Percentiles rank a stretch among this genome's conserved stretches.
phyloP scores from a whole-genome alignment of 441 rosid genomes.

The Dalechampia spathulata region DNA sequence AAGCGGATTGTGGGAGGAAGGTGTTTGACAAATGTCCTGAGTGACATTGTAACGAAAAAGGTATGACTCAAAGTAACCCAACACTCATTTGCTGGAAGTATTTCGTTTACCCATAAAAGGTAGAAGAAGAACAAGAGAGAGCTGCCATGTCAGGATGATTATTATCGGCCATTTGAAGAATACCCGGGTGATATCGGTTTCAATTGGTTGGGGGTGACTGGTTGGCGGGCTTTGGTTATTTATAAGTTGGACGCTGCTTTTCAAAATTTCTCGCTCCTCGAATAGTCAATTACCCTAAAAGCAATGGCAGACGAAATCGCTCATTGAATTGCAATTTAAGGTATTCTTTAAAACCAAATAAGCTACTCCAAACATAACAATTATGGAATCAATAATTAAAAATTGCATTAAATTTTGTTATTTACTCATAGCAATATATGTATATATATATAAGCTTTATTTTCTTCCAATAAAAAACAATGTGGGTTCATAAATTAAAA shows the following conservation, averaged over 20 bases:
- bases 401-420: too few species aligned
- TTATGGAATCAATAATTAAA: too few species aligned
- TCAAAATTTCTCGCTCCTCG: background rate
- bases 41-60: constrained; percentile 18
- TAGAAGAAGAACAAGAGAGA: background rate
- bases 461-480: too few species aligned
- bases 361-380: too few species aligned
- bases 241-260: background rate
- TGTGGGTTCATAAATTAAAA: too few species aligned
- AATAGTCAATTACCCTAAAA: background rate
- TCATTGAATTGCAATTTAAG: too few species aligned
- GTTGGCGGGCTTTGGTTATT: background rate
- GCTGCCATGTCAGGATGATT: background rate
- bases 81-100: background rate
- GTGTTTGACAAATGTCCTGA: constrained; percentile 40
- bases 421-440: too few species aligned
- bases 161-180: background rate
- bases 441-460: too few species aligned
- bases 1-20: constrained; percentile 21
- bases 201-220: background rate
- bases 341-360: too few species aligned
- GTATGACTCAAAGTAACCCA: background rate
- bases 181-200: background rate
- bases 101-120: background rate
- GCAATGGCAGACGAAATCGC: too few species aligned